Base-by-base conservation (phyloP, 495 filamentous ascomycete species). In the Penicillium lagena region DNA sequence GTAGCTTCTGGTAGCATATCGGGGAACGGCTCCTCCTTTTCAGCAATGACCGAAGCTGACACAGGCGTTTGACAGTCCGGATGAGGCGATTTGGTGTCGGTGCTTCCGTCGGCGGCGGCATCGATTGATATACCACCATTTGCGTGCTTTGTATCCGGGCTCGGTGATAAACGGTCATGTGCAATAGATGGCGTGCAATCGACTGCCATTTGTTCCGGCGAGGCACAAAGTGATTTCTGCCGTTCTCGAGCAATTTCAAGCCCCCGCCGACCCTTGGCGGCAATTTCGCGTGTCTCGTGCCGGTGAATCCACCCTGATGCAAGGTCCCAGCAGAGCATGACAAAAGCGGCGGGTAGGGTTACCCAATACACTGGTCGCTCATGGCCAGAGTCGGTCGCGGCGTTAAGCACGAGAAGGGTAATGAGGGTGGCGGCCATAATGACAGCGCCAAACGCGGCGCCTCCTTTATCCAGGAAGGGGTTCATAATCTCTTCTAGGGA, bases 401-500 rank as follows among this genome's bases (percentile, higher is more conserved):
- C 81, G 46, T 85, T 85, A 3, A 84, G 41, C 0, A 67, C 74
- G 17, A 85, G 65, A 5, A 82, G 55, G 1, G 77, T 77, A 42
- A 81, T 64, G 13, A 85, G 68, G 0, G 80, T 81, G 0, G 71
- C 67, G 6, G 79, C 68, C 79, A 85, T 83, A 43, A 85, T 68
- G 30, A 77, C 35, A 3, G 66, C 76, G 13, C 80, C 80, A 39
- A 83, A 82, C 0, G 63, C 64, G 1, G 82, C 82, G 28, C 82
- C 75, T 9, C 61, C 55, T 55, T 80, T 82, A 54, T 85, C 82
- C 10, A 85, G 48, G 52, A 81, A 85, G 1, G 82, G 82, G 47
- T 85, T 83, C 77, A 85, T 78, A 56, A 85, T 81, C 54, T 84
- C 81, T 55, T 82, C 81, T 0, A 85, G 67, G 1, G 78, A 79